Base-by-base conservation (phyloP, 495 filamentous ascomycete species). In the Evernia prunastri region DNA sequence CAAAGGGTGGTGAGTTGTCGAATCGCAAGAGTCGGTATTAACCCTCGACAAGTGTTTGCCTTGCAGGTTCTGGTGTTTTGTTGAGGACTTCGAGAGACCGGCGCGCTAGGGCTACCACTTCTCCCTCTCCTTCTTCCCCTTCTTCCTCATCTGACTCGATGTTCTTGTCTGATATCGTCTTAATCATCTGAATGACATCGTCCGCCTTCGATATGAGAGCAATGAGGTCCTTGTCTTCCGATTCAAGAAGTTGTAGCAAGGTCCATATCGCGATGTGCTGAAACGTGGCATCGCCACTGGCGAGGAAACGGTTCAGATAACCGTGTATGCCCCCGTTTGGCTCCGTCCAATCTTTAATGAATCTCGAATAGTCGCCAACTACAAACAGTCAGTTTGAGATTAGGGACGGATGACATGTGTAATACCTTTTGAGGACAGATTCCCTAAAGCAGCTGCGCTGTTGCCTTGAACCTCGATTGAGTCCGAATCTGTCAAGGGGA, bases 261-360 rank as follows among this genome's bases (percentile, higher is more conserved):
- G 94, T 98, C 94, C 94, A 98, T 67, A 97, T 97, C 42, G 94
- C 93, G 69, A 98, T 98, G 74, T 98, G 94, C 73, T 98, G 94
- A 80, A 98, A 98, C 2, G 94, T 98, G 17, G 95, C 87, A 72
- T 98, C 94, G 47, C 91, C 92, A 70, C 91, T 96, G 27, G 87
- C 90, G 8, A 98, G 84, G 79, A 98, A 98, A 57, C 94, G 85
- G 64, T 85, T 87, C 25, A 98, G 81, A 71, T 98, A 98, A 58
- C 94, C 93, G 72, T 96, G 91, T 65, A 98, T 96, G 35, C 94
- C 94, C 61, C 91, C 93, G 63, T 91, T 87, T 5, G 94, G 94
- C 69, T 95, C 87, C 29, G 81, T 85, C 94, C 94, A 98, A 75
- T 93, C 88, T 64, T 92, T 86, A 35, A 96, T 86, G 74, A 98